Base-by-base conservation (phyloP, 805 yeast genomes). In the Kuraishia floccosa region DNA sequence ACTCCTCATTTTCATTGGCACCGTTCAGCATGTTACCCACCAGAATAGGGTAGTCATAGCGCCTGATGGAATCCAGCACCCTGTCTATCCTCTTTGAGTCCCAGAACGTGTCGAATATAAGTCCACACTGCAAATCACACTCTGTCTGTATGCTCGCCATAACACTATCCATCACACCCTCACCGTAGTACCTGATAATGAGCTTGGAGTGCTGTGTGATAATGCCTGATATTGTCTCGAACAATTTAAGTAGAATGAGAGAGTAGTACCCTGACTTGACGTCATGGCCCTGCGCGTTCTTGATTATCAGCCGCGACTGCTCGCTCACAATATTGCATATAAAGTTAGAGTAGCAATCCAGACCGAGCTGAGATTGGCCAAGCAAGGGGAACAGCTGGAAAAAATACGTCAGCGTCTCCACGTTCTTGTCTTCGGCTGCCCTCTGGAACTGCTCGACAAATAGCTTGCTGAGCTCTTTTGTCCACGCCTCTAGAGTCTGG, bases 71-170 rank as follows among this genome's bases (percentile, higher is more conserved):
- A 33, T 64, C 63, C 16, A 81, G 41, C 6, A 67, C 47, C 36
- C 69, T 63, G 18, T 66, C 75, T 4, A 86, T 45, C 17, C 76
- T 62, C 39, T 83, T 67, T 18, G 72, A 66, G 42, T 87, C 96
- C 58, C 76, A 70, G 45, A 83, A 84, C 0, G 91, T 82, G 50
- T 89, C 97, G 33, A 82, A 63, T 4, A 91, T 81, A 27, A 91
- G 60, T 1, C 94, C 93, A 17, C 89, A 78, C 47, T 91, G 98
- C n/a, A 87, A 64, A 47, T 91, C 98, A 19, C 91, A 77, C 47
- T 91, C 98, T 30, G 70, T 61, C 53, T 89, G 94, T 20, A 91
- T 77, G 30, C 71, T 70, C 13, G 68, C 72, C 41, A 87, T 65
- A 7, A 89, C 86, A 21, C 65, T 65, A 3, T 66, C 56, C 63